phyloP scores from a whole-genome alignment of 1,284 basidiomycete species.

The Mycena sp. region DNA sequence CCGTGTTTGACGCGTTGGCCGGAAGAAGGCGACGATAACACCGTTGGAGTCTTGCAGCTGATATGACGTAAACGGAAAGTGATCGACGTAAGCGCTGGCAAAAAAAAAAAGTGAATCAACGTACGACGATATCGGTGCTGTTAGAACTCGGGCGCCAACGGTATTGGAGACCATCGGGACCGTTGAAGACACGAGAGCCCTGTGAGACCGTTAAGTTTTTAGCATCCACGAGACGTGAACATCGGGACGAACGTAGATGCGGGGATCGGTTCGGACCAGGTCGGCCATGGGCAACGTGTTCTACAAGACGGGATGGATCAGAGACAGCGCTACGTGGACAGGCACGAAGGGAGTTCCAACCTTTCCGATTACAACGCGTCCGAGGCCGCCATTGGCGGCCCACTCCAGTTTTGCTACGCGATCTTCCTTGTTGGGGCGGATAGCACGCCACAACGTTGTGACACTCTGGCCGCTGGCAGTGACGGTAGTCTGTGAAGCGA shows the following conservation, averaged over 20 bases:
- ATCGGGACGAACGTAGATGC: constrained; percentile 55
- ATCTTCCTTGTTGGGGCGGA: constrained; percentile 83
- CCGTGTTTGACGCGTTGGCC: constrained; percentile 74
- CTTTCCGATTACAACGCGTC: constrained; percentile 84
- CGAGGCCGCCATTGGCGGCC: constrained; percentile 79
- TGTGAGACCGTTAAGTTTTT: constrained; percentile 39
- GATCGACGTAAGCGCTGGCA: constrained; percentile 17
- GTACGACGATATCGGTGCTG: constrained; percentile 69
- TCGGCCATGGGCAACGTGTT: constrained; percentile 82
- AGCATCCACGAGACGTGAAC: constrained; percentile 18
- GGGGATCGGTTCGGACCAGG: constrained; percentile 72
- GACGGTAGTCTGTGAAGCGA: constrained; percentile 62
- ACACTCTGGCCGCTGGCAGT: constrained; percentile 69
- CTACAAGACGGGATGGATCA: constrained; percentile 47
- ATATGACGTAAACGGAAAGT: constrained; percentile 32
- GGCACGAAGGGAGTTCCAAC: constrained; percentile 47
- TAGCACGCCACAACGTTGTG: constrained; percentile 79
- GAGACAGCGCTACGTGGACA: constrained; percentile 21
- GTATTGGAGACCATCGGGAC: constrained; percentile 82
- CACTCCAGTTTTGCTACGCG: constrained; percentile 87
- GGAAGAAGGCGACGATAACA: constrained; percentile 79
- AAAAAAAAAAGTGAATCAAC: constrained; percentile 39
- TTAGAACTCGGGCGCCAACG: constrained; percentile 74
- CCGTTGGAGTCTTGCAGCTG: constrained; percentile 78
- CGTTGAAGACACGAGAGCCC: constrained; percentile 76